Evolutionary conservation across 352 stramenopile species (phyloP).

Genomic region (Phytophthora constricta): DNA sequence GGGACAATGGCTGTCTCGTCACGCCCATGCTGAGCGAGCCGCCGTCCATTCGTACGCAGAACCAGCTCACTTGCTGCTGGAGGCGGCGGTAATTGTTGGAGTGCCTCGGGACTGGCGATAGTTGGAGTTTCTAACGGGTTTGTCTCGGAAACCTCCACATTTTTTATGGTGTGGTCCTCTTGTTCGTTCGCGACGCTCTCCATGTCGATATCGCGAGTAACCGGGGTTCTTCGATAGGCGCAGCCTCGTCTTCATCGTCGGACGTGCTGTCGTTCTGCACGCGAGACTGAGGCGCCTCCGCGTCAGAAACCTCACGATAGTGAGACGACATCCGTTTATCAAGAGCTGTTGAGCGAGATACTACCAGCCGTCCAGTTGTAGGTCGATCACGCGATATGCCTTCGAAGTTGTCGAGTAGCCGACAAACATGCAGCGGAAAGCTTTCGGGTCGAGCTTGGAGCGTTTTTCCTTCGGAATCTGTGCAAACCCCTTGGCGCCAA

Average conservation of each 20-base stretch:
- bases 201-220: no score
- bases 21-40: background rate
- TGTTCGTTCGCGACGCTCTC: no score
- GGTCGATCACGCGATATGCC: conserved; percentile 4
- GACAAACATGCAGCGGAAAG: conserved; percentile 3
- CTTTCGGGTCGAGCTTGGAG: background rate
- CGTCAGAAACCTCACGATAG: background rate
- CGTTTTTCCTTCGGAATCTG: background rate
- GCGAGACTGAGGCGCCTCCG: background rate
- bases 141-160: no score
- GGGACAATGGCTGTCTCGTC: background rate
- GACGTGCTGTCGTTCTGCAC: background rate
- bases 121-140: background rate
- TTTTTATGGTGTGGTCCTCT: no score
- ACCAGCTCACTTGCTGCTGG: background rate
- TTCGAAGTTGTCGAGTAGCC: background rate
- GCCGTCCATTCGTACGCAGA: background rate
- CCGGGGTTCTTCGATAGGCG: no score
- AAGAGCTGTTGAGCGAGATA: background rate
- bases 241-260: background rate
- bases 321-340: background rate
- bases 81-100: background rate
- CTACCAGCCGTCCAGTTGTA: background rate
- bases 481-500: background rate
- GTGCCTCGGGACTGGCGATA: no score